phyloP scores from a whole-genome alignment of 1,284 basidiomycete genomes.

The Pseudozyma flocculosa region DNA sequence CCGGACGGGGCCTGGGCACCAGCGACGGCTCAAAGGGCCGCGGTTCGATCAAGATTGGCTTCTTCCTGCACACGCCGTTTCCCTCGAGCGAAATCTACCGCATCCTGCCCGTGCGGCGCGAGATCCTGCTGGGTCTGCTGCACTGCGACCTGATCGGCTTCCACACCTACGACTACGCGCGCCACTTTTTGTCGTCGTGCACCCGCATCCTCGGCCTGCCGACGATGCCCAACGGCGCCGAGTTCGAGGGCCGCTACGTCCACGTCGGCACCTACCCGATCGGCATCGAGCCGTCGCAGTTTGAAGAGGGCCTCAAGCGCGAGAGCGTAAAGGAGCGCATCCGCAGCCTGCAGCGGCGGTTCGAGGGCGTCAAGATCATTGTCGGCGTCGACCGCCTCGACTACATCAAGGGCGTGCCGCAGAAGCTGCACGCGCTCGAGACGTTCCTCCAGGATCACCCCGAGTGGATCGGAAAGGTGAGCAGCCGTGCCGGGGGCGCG shows the following conservation, averaged over 20 bases:
- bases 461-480: conserved; percentile 95
- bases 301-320: conserved; percentile 79
- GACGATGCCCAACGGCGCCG: conserved; percentile 94
- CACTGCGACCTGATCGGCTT: conserved; percentile 86
- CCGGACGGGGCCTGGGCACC: conserved; percentile 33
- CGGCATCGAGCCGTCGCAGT: conserved; percentile 91
- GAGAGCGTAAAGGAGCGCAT: conserved; percentile 78
- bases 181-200: conserved; percentile 97
- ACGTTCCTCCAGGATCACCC: conserved; percentile 95
- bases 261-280: conserved; percentile 99
- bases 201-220: conserved; percentile 93
- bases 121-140: conserved; percentile 90
- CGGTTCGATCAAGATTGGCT: conserved; percentile 69
- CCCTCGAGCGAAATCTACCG: conserved; percentile 94
- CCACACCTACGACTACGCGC: conserved; percentile 99
- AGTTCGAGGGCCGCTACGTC: conserved; percentile 89
- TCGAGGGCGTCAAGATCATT: conserved; percentile 93
- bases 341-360: conserved; percentile 78
- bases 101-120: conserved; percentile 87
- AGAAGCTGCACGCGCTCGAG: conserved; percentile 94
- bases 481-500: conserved; percentile 16
- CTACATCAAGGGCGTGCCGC: conserved; percentile 99
- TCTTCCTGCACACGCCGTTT: conserved; percentile 98
- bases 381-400: conserved; percentile 97
- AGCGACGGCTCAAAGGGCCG: conserved; percentile 46